These are phyloP conservation scores for Fusarium sp. DNA, from an alignment of 2,329 filamentous ascomycete species.

Conservation along the genomic window DNA sequence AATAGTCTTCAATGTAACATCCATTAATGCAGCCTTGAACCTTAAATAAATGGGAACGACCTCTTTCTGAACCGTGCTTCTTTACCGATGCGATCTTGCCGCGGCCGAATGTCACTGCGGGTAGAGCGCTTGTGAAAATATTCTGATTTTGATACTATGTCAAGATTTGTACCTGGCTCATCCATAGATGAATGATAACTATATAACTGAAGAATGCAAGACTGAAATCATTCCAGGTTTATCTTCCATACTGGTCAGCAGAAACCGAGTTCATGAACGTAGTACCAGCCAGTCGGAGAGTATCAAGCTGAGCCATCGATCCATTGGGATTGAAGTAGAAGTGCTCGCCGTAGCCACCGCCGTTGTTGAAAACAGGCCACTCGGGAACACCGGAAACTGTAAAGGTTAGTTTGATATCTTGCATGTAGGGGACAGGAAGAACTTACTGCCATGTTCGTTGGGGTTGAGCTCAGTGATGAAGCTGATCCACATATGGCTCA, in stretches of 20 bases:
- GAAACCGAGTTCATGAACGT: slow-evolving; percentile 34
- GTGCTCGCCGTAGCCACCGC: slow-evolving; percentile 34
- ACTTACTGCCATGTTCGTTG: slow-evolving; percentile 46
- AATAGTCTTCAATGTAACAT: neutral
- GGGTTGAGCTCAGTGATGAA: slow-evolving; percentile 52
- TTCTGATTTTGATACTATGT: neutral
- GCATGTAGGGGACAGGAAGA: accelerated
- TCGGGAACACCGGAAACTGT: slow-evolving; percentile 16
- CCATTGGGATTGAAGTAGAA: slow-evolving; percentile 37
- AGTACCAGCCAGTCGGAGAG: slow-evolving; percentile 31
- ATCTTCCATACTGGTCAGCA: slow-evolving; percentile 28
- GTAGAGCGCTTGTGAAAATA: neutral
- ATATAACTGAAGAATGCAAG: neutral
- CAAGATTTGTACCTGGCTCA: neutral
- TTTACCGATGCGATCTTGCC: neutral
- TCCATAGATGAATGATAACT: neutral
- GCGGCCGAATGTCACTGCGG: neutral
- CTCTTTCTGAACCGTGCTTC: neutral
- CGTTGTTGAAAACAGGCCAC: slow-evolving; percentile 30
- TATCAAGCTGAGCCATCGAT: slow-evolving; percentile 26
- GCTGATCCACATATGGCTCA: slow-evolving; percentile 49
- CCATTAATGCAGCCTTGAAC: neutral
- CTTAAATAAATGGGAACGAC: neutral
- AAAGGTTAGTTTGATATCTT: neutral
- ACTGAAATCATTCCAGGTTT: neutral